phyloP scores from a whole-genome alignment of 441 rosid species.

The Melastoma candidum region DNA sequence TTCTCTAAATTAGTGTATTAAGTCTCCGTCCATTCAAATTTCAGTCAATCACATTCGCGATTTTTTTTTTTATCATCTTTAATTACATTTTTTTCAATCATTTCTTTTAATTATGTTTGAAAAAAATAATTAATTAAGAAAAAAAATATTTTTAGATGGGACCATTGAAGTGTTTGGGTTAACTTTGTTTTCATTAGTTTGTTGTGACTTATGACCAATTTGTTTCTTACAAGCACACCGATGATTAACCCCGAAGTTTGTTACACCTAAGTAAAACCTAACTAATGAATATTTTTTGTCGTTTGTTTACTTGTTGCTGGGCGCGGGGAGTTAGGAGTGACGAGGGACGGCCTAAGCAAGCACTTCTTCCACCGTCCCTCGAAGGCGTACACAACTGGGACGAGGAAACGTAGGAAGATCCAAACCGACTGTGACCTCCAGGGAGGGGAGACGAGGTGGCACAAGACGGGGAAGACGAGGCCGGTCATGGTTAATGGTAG shows the following conservation, averaged over 20 bases:
- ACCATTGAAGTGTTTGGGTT: too few relatives aligned
- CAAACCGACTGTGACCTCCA: constrained; percentile 88
- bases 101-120: too few relatives aligned
- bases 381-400: constrained; percentile 93
- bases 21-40: too few relatives aligned
- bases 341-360: constrained; percentile 91
- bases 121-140: too few relatives aligned
- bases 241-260: constrained; percentile 20
- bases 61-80: too few relatives aligned
- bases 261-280: constrained; percentile 50
- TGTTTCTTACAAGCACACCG: background rate
- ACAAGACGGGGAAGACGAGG: constrained; percentile 94
- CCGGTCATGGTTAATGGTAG: constrained; percentile 89
- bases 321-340: constrained; percentile 51
- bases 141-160: too few relatives aligned
- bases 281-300: constrained; percentile 26
- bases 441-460: constrained; percentile 99
- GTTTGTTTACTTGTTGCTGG: constrained; percentile 11
- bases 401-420: constrained; percentile 90
- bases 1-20: too few relatives aligned
- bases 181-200: constrained; percentile 3
- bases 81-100: too few relatives aligned
- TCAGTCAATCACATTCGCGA: too few relatives aligned
- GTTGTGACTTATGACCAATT: constrained; percentile 30
- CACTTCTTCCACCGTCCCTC: constrained; percentile 99